A percentile compares a stretch with the other conserved stretches of the same genome.
Conservation (phyloP, 1,284 basidiomycete genomes). For the Melampsora larici-populina region DNA sequence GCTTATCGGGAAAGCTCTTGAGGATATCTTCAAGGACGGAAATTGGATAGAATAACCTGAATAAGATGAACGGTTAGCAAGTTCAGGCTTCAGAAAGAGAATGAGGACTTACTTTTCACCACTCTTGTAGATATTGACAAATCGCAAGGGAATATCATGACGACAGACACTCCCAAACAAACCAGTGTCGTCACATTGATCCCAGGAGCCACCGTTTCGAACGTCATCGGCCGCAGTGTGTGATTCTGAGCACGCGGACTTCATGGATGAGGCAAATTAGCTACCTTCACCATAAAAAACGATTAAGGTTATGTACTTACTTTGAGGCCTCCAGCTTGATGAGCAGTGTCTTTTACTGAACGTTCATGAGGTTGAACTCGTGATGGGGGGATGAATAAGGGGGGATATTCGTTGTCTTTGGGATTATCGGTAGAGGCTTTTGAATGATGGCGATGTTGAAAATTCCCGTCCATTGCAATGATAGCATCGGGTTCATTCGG, state of each 20-base stretch:
- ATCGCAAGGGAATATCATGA: constrained; percentile 16
- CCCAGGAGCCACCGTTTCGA: neutral
- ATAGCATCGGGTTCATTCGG: neutral
- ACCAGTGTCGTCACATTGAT: constrained; percentile 22
- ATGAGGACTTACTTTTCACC: constrained; percentile 21
- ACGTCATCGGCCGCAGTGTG: constrained; percentile 26
- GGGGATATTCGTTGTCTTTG: constrained; percentile 1
- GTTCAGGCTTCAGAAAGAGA: neutral
- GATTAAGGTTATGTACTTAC: neutral
- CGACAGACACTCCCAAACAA: constrained; percentile 18
- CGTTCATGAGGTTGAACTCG: neutral
- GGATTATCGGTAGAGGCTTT: constrained; percentile 8
- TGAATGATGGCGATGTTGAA: constrained; percentile 24
- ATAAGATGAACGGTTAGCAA: neutral
- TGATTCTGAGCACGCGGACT: constrained; percentile 18
- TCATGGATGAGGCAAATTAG: neutral
- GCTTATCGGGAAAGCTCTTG: neutral
- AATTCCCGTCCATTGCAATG: constrained; percentile 28
- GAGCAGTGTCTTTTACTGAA: neutral
- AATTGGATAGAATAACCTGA: constrained; percentile 16
- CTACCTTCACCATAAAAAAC: neutral
- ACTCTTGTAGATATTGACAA: constrained; percentile 5
- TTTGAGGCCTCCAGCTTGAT: neutral
- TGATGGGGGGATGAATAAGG: constrained; percentile 7
- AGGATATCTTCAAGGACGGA: neutral